phyloP scores from a whole-genome alignment of 805 yeast genomes.

The Candida caryicola region DNA sequence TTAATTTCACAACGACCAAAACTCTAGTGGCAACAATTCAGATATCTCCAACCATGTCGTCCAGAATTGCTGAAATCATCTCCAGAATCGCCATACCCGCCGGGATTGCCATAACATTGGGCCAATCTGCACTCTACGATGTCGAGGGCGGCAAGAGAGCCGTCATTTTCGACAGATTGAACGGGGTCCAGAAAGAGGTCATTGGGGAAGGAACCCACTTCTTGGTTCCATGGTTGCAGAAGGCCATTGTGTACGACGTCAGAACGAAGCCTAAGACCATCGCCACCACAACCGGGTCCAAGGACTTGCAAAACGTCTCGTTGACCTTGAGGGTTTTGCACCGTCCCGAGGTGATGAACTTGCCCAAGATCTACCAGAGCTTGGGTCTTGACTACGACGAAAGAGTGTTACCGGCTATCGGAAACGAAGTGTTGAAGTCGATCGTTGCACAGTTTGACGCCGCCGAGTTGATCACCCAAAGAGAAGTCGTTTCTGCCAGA shows the following conservation, averaged over 20 bases:
- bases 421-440: slow-evolving; percentile 85
- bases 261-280: slow-evolving; percentile 94
- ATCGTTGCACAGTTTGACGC: slow-evolving; percentile 95
- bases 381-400: slow-evolving; percentile 94
- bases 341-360: slow-evolving; percentile 81
- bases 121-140: slow-evolving; percentile 85
- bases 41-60: slow-evolving; percentile 23
- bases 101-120: slow-evolving; percentile 66
- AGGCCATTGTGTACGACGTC: slow-evolving; percentile 86
- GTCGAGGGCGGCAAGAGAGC: slow-evolving; percentile 96
- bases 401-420: slow-evolving; percentile 87
- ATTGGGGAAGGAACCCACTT: slow-evolving; percentile 97
- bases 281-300: slow-evolving; percentile 93
- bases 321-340: slow-evolving; percentile 89
- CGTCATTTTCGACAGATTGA: slow-evolving; percentile 86
- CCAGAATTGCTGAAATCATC: slow-evolving; percentile 35
- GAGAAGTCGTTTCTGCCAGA: slow-evolving; percentile 88
- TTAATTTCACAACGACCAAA: not conserved
- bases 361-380: slow-evolving; percentile 86
- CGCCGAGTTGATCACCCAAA: slow-evolving; percentile 93
- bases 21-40: slow-evolving; percentile 1
- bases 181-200: slow-evolving; percentile 85
- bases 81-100: slow-evolving; percentile 63
- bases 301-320: slow-evolving; percentile 94
- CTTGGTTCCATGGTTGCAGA: slow-evolving; percentile 92